Conservation (phyloP, 768 basidiomycete species). For the Pleurotus giganteus region DNA sequence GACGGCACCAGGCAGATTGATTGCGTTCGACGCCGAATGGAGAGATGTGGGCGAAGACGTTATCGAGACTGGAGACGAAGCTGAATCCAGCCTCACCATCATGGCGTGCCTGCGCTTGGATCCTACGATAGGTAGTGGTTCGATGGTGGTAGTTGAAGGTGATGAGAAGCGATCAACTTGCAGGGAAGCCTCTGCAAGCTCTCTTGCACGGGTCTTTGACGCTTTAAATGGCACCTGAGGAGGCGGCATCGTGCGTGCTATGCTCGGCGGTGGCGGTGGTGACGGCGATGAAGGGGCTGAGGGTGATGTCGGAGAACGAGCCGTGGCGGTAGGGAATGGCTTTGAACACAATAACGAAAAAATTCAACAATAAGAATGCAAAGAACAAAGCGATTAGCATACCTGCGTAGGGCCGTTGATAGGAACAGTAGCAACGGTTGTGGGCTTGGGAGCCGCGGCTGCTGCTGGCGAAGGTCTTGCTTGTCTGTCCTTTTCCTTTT, state of each 20-base stretch:
- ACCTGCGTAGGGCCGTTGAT: constrained; percentile 20
- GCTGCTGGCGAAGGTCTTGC: constrained; percentile 19
- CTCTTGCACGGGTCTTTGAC: constrained; percentile 1
- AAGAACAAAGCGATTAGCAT: constrained; percentile 26
- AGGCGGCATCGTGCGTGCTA: constrained; percentile 23
- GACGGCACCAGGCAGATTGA: constrained; percentile 11
- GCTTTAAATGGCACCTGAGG: constrained; percentile 11
- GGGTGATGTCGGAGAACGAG: constrained; percentile 18
- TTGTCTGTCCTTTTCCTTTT: constrained; percentile 47
- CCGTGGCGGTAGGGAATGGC: constrained; percentile 22
- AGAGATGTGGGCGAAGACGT: constrained; percentile 34
- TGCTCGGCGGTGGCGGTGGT: constrained; percentile 27
- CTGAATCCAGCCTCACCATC: constrained; percentile 73
- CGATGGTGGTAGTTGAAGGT: background rate
- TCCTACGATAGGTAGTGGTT: constrained; percentile 46
- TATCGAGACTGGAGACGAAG: constrained; percentile 36
- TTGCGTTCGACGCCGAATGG: constrained; percentile 19
- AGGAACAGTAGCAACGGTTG: constrained; percentile 4
- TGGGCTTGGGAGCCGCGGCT: constrained; percentile 10
- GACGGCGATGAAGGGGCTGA: constrained; percentile 34
- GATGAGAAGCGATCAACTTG: background rate
- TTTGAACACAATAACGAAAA: constrained; percentile 10
- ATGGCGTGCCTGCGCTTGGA: constrained; percentile 75
- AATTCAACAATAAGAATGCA: constrained; percentile 13
- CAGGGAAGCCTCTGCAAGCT: background rate